Percentiles rank a stretch among this genome's conserved stretches.
These are phyloP conservation scores for Chrysopogon serrulatus DNA, from an alignment of 176 grass and related monocot species.

Conservation along the genomic window DNA sequence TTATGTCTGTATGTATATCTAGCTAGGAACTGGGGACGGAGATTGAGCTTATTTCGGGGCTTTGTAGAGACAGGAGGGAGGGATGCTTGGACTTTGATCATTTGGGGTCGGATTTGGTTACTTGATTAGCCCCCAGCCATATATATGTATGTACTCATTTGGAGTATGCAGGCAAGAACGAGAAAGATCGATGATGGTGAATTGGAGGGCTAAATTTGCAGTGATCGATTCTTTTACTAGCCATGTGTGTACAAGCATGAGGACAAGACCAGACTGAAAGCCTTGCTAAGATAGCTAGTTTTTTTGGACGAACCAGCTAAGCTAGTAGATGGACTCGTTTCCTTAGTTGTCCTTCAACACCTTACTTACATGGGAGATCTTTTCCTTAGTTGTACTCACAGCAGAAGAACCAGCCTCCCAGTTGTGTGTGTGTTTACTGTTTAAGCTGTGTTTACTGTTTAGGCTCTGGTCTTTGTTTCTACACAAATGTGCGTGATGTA, in stretches of 20 bases:
- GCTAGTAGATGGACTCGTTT: no score
- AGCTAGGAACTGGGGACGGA: not conserved
- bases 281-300: no score
- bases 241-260: not conserved
- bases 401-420: no score
- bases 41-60: slow-evolving; percentile 1
- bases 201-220: not conserved
- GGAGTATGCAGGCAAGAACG: not conserved
- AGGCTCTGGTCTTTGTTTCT: no score
- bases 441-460: no score
- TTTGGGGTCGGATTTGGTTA: slow-evolving; percentile 1
- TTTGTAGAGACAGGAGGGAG: slow-evolving; percentile 19
- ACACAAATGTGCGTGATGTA: no score
- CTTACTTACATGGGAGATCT: no score
- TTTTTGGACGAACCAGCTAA: no score
- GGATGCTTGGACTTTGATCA: slow-evolving; percentile 11
- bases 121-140: not conserved
- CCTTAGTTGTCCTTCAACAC: no score
- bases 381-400: no score
- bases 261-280: not conserved
- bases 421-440: no score
- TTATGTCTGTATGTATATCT: not conserved
- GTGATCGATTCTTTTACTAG: not conserved
- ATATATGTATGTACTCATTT: not conserved
- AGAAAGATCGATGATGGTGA: not conserved